Conservation (phyloP, 1,284 basidiomycete genomes). For the Ganoderma boninense region DNA sequence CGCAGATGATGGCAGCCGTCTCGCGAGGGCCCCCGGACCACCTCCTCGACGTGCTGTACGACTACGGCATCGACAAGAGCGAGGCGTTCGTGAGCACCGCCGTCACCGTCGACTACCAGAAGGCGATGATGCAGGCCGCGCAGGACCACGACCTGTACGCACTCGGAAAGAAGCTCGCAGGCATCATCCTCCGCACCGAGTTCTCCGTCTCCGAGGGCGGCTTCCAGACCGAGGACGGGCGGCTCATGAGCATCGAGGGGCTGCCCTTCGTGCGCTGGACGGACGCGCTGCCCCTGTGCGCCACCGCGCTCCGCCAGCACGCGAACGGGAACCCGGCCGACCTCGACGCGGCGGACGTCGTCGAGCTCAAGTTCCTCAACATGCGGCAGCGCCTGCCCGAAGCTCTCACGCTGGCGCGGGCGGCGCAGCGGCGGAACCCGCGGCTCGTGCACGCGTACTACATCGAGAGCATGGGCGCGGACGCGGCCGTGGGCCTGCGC, state of each 20-base stretch:
- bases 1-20: constrained; percentile 49
- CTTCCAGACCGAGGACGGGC: no score
- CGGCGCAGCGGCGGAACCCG: constrained; percentile 59
- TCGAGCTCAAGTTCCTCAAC: constrained; percentile 66
- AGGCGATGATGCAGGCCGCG: constrained; percentile 56
- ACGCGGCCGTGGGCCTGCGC: constrained; percentile 43
- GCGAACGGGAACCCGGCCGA: constrained; percentile 47
- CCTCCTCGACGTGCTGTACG: constrained; percentile 53
- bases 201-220: constrained; percentile 63
- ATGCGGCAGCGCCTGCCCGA: constrained; percentile 52
- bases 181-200: constrained; percentile 59
- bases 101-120: constrained; percentile 51
- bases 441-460: constrained; percentile 67
- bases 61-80: constrained; percentile 53
- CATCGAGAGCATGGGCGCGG: constrained; percentile 50
- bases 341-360: constrained; percentile 61
- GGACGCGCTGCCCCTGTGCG: constrained; percentile 63
- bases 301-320: constrained; percentile 54
- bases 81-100: constrained; percentile 52
- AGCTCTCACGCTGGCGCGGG: constrained; percentile 54
- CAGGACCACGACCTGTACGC: constrained; percentile 56
- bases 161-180: constrained; percentile 56
- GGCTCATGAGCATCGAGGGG: constrained; percentile 32
- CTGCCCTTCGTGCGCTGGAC: constrained; percentile 63
- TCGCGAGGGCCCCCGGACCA: no score